phyloP scores from a whole-genome alignment of 805 yeast species.

The Sugiyamaella smithiae region DNA sequence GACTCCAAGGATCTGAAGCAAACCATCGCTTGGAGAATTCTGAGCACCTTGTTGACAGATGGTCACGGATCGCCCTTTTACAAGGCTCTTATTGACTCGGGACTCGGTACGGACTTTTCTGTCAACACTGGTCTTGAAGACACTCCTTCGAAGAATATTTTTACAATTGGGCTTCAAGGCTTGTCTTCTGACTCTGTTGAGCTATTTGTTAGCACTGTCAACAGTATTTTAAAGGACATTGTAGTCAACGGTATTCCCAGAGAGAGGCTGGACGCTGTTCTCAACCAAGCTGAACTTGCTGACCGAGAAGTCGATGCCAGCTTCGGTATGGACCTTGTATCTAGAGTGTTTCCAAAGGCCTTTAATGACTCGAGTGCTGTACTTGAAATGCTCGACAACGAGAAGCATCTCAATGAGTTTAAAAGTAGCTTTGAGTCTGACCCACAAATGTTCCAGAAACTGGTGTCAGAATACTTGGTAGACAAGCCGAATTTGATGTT shows the following conservation, averaged over 20 bases:
- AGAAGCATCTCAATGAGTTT: slow-evolving; percentile 56
- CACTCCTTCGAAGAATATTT: slow-evolving; percentile 69
- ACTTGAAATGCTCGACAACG: slow-evolving; percentile 62
- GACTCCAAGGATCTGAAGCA: slow-evolving; percentile 64
- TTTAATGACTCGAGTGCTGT: slow-evolving; percentile 75
- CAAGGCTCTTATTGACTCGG: slow-evolving; percentile 80
- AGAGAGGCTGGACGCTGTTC: slow-evolving; percentile 72
- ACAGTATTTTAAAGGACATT: slow-evolving; percentile 45
- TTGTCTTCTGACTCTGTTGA: slow-evolving; percentile 47
- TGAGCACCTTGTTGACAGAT: slow-evolving; percentile 70
- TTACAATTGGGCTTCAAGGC: slow-evolving; percentile 86
- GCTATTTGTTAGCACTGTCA: slow-evolving; percentile 48
- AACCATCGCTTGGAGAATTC: slow-evolving; percentile 66
- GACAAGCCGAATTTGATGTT: slow-evolving; percentile 62
- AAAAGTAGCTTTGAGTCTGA: slow-evolving; percentile 54
- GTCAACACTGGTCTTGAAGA: slow-evolving; percentile 87
- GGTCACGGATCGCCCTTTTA: slow-evolving; percentile 93
- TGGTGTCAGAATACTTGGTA: slow-evolving; percentile 54
- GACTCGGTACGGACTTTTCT: slow-evolving; percentile 79
- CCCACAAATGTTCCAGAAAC: slow-evolving; percentile 57
- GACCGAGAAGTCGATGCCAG: slow-evolving; percentile 86
- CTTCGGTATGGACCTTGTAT: slow-evolving; percentile 78
- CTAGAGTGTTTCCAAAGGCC: slow-evolving; percentile 80
- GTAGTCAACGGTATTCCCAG: slow-evolving; percentile 47
- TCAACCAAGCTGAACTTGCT: slow-evolving; percentile 81